A percentile compares a stretch with the other conserved stretches of the same genome.
These are phyloP conservation scores for Trichoderma sp. DNA, from an alignment of 2,329 filamentous ascomycete species.

Conservation along the genomic window DNA sequence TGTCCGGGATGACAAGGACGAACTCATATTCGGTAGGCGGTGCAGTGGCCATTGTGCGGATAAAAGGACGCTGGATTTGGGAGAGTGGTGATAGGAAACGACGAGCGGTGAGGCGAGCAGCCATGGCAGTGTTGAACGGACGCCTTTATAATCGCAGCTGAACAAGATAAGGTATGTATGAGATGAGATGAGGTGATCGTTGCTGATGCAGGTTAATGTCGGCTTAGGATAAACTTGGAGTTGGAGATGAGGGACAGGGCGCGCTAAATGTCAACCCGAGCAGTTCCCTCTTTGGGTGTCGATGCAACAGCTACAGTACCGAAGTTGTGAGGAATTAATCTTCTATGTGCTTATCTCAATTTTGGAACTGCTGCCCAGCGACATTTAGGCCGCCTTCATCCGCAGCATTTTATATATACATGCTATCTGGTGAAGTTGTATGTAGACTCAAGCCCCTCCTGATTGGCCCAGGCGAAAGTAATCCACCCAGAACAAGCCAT, in stretches of 20 bases:
- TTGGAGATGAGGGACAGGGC: neutral
- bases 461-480: neutral
- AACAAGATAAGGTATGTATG: neutral
- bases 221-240: neutral
- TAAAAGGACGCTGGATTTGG: constrained; percentile 3
- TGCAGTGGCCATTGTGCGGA: constrained; percentile 35
- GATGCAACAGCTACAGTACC: neutral
- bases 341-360: neutral
- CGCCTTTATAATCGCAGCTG: neutral
- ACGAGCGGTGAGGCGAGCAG: constrained; percentile 20
- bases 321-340: neutral
- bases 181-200: neutral
- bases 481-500: neutral
- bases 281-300: neutral
- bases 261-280: constrained; percentile 1
- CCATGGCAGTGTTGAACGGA: constrained; percentile 10
- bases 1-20: constrained; percentile 69
- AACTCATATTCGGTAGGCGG: constrained; percentile 56
- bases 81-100: constrained; percentile 19
- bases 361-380: neutral
- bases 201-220: neutral
- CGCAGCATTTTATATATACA: neutral
- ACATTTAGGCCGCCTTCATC: neutral
- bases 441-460: neutral
- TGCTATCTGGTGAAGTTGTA: neutral